A percentile compares a stretch with the other conserved stretches of the same genome.
These are phyloP conservation scores for Myxozyma geophila DNA, from an alignment of 805 yeast species.

Conservation along the genomic window DNA sequence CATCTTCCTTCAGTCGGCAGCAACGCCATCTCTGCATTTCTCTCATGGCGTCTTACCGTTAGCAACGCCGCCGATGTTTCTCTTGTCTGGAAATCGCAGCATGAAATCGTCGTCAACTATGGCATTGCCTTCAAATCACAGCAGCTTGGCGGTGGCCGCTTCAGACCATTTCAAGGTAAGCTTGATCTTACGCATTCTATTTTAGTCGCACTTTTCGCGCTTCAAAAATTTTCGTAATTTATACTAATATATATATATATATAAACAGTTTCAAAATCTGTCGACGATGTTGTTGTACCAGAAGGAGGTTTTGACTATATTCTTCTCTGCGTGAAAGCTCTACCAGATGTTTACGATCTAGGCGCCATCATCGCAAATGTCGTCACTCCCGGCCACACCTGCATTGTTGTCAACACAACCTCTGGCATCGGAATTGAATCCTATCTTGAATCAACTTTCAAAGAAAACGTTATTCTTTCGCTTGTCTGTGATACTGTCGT, in stretches of 20 bases:
- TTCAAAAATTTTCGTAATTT: background rate
- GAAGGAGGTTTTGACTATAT: slow-evolving; percentile 57
- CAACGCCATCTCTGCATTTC: slow-evolving; percentile 37
- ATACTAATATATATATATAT: background rate
- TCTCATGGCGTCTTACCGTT: slow-evolving; percentile 37
- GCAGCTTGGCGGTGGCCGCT: slow-evolving; percentile 27
- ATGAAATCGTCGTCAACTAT: slow-evolving; percentile 34
- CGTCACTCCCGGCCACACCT: slow-evolving; percentile 52
- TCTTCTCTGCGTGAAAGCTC: slow-evolving; percentile 64
- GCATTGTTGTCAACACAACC: slow-evolving; percentile 54
- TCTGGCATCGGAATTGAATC: slow-evolving; percentile 66
- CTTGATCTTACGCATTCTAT: background rate
- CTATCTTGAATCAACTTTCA: slow-evolving; percentile 58
- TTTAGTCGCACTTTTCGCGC: background rate
- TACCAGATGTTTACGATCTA: slow-evolving; percentile 63
- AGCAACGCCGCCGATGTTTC: slow-evolving; percentile 35
- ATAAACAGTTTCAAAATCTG: slow-evolving; percentile 38
- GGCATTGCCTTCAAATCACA: slow-evolving; percentile 35
- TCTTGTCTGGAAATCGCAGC: slow-evolving; percentile 35
- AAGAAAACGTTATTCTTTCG: slow-evolving; percentile 57
- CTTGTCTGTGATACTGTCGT: slow-evolving; percentile 55
- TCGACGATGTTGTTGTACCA: slow-evolving; percentile 38
- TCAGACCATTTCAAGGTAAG: slow-evolving; percentile 25
- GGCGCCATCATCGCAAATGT: slow-evolving; percentile 59
- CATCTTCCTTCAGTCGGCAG: slow-evolving; percentile 31